phyloP scores from a whole-genome alignment of 2,329 filamentous ascomycete genomes.

The Monosporascus sp. region DNA sequence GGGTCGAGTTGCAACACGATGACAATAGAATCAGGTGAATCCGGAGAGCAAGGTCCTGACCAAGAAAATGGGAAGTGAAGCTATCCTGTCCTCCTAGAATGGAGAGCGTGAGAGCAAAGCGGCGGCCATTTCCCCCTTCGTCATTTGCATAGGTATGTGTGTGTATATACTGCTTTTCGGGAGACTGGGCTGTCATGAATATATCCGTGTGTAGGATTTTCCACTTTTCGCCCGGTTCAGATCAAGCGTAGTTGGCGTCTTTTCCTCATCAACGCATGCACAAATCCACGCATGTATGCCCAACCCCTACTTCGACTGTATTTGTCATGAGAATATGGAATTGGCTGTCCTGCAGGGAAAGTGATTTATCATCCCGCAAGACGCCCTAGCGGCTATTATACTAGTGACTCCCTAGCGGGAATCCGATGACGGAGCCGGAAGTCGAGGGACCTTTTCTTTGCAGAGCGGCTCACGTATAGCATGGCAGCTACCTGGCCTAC shows the following conservation, averaged over 20 bases:
- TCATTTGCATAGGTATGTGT: neutral
- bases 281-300: neutral
- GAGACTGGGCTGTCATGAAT: no score
- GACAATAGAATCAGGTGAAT: slow-evolving; percentile 16
- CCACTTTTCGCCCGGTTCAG: no score
- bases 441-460: no score
- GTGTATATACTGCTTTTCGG: no score
- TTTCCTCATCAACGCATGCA: neutral
- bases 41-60: slow-evolving; percentile 12
- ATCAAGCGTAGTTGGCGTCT: no score
- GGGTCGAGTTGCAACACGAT: slow-evolving; percentile 15
- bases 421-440: neutral
- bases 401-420: neutral
- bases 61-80: slow-evolving; percentile 12
- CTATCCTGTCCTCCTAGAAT: slow-evolving; percentile 13
- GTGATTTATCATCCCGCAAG: no score
- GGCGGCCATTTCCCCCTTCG: neutral
- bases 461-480: no score
- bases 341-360: neutral
- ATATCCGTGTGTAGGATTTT: no score
- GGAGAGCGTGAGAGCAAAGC: slow-evolving; percentile 16
- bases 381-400: neutral
- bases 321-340: neutral
- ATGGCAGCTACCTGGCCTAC: no score
- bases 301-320: neutral